Conservation (phyloP, 495 filamentous ascomycete species). For the Rostrohypoxylon terebratum region DNA sequence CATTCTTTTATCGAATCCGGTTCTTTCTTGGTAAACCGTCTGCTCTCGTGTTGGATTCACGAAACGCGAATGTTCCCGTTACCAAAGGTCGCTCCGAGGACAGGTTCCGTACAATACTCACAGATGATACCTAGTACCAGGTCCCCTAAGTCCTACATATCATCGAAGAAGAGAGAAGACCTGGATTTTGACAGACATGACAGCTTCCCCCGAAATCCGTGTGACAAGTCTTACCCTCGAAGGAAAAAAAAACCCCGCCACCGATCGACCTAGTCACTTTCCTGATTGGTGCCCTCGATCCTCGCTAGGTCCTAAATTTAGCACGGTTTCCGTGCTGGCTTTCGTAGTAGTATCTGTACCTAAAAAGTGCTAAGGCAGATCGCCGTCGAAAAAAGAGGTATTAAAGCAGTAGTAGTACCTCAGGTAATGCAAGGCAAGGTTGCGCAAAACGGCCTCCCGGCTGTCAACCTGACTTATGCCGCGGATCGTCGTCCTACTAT, state of each 20-base stretch:
- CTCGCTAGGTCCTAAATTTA: slow-evolving; percentile 32
- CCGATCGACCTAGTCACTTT: slow-evolving; percentile 21
- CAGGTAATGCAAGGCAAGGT: too few relatives aligned
- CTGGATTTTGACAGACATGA: background rate
- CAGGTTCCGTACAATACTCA: background rate
- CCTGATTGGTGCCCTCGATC: background rate
- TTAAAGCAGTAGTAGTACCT: background rate
- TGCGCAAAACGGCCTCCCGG: slow-evolving; percentile 13
- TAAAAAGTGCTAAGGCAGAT: background rate
- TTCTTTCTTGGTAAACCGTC: background rate
- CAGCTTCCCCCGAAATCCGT: background rate
- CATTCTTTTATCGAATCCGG: slow-evolving; percentile 18
- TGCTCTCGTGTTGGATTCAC: slow-evolving; percentile 33
- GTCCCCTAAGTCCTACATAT: too few relatives aligned
- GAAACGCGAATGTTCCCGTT: slow-evolving; percentile 12
- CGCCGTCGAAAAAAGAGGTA: background rate
- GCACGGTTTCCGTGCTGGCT: slow-evolving; percentile 11
- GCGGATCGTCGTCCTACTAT: slow-evolving; percentile 29
- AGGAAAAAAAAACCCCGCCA: slow-evolving; percentile 24
- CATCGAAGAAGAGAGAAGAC: background rate
- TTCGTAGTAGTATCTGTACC: background rate
- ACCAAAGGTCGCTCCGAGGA: background rate
- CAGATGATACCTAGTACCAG: too few relatives aligned
- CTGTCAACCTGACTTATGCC: slow-evolving; percentile 1
- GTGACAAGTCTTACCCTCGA: background rate